phyloP scores from a whole-genome alignment of 805 yeast species.

The Ogataea trehaloabstinens region DNA sequence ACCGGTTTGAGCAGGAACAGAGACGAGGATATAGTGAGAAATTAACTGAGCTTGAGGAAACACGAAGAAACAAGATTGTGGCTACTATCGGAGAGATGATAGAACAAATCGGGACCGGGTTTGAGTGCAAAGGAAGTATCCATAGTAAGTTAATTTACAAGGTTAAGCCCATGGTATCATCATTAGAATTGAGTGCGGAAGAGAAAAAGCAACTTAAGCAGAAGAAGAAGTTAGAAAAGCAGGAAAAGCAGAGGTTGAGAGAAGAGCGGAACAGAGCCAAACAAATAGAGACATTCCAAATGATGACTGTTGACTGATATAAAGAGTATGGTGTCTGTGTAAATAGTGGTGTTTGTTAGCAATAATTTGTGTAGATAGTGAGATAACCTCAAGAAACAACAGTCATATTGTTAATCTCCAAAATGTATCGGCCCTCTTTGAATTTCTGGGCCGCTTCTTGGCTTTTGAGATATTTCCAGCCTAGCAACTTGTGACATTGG shows the following conservation, averaged over 20 bases:
- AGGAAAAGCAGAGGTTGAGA: conserved; percentile 27
- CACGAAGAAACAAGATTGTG: conserved; percentile 34
- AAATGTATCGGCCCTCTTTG: conserved; percentile 60
- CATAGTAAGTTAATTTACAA: conserved; percentile 18
- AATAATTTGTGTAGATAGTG: neutral
- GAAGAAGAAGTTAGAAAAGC: conserved; percentile 33
- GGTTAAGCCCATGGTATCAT: conserved; percentile 9
- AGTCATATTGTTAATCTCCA: conserved; percentile 38
- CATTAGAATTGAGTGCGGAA: conserved; percentile 8
- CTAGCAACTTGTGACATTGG: conserved; percentile 51
- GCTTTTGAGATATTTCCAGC: conserved; percentile 63
- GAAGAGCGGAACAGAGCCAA: conserved; percentile 19
- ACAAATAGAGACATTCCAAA: conserved; percentile 9
- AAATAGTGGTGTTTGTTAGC: neutral
- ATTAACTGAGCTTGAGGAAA: conserved; percentile 31
- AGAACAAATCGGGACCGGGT: conserved; percentile 23
- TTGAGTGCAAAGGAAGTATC: conserved; percentile 20
- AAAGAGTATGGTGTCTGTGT: conserved; percentile 1
- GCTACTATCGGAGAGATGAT: conserved; percentile 28
- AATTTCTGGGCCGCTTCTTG: conserved; percentile 45
- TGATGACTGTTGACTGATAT: conserved; percentile 15
- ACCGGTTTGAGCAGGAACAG: conserved; percentile 21
- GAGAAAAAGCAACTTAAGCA: conserved; percentile 33
- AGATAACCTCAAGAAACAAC: conserved; percentile 6
- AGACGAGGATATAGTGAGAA: conserved; percentile 5